A percentile compares a stretch with the other conserved stretches of the same genome.
Evolutionary conservation across 1,284 basidiomycete genomes (phyloP).

Genomic region (Termitomyces sp.): DNA sequence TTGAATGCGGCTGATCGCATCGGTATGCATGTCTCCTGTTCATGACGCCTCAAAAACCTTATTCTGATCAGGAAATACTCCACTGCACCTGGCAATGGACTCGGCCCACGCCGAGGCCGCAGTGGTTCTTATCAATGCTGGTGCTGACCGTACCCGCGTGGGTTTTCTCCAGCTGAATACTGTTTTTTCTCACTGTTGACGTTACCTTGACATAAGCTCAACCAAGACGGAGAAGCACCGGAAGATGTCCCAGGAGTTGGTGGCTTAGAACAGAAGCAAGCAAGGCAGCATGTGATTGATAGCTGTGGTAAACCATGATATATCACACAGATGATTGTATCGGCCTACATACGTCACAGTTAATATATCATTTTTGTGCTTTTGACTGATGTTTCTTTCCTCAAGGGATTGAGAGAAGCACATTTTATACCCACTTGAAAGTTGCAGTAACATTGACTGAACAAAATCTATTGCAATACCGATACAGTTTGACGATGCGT

Average conservation of each 20-base stretch:
- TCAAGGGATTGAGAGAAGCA: not conserved
- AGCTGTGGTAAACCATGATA: constrained; percentile 52
- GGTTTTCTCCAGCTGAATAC: constrained; percentile 27
- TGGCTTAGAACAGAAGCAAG: constrained; percentile 78
- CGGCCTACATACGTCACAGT: not conserved
- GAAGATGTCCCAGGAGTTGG: constrained; percentile 86
- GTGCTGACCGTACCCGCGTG: constrained; percentile 85
- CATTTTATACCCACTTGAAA: not conserved
- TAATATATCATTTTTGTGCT: not conserved
- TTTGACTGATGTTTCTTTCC: not conserved
- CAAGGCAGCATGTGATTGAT: constrained; percentile 68
- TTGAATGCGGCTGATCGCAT: constrained; percentile 84
- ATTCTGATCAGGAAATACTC: constrained; percentile 74
- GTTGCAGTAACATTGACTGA: not conserved
- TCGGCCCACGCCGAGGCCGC: constrained; percentile 89
- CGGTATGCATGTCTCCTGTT: constrained; percentile 40
- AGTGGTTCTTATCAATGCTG: constrained; percentile 85
- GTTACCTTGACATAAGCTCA: constrained; percentile 45
- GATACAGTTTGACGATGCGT: not conserved
- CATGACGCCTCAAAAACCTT: constrained; percentile 11
- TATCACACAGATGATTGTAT: not conserved
- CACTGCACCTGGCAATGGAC: constrained; percentile 94
- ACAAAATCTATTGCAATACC: not conserved
- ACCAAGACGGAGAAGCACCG: constrained; percentile 76
- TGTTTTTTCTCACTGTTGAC: constrained; percentile 12